A percentile compares a stretch with the other conserved stretches of the same genome.
phyloP scores from a whole-genome alignment of 2,329 filamentous ascomycete species.

The Ascochyta fabae region DNA sequence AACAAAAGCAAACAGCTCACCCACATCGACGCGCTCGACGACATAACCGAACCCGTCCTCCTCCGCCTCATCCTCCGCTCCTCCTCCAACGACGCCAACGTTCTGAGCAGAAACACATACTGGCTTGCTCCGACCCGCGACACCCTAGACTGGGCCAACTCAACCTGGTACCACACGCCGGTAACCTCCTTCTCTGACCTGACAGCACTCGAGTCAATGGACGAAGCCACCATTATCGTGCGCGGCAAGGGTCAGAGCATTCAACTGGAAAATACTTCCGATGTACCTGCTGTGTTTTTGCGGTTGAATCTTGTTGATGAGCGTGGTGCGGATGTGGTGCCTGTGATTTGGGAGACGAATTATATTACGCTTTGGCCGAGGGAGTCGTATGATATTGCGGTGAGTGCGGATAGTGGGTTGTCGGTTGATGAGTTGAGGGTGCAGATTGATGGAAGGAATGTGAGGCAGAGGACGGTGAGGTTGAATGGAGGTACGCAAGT shows the following conservation, averaged over 20 bases:
- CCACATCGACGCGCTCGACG: slow-evolving; percentile 29
- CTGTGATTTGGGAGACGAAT: slow-evolving; percentile 67
- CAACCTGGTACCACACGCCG: slow-evolving; percentile 66
- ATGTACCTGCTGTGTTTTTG: slow-evolving; percentile 65
- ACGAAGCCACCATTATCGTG: slow-evolving; percentile 14
- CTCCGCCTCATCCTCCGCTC: slow-evolving; percentile 57
- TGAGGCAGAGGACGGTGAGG: slow-evolving; percentile 12
- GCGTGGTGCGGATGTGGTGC: slow-evolving; percentile 55
- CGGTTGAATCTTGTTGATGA: slow-evolving; percentile 58
- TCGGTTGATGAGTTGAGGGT: slow-evolving; percentile 6
- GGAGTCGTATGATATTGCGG: slow-evolving; percentile 47
- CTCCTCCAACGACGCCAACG: slow-evolving; percentile 8
- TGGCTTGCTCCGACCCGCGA: slow-evolving; percentile 61
- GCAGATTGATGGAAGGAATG: slow-evolving; percentile 21
- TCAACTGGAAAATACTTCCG: slow-evolving; percentile 59
- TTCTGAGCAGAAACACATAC: slow-evolving; percentile 66
- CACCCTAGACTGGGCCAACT: slow-evolving; percentile 61
- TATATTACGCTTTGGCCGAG: slow-evolving; percentile 67
- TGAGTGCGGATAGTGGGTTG: background rate
- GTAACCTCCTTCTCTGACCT: slow-evolving; percentile 60
- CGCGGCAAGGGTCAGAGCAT: slow-evolving; percentile 40
- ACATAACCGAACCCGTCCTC: slow-evolving; percentile 56
- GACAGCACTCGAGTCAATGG: slow-evolving; percentile 50
- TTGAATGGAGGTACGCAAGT: slow-evolving; percentile 15
- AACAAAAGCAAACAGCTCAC: slow-evolving; percentile 47